Conservation (phyloP, 2,329 filamentous ascomycete genomes). For the Ophiostoma quercus region DNA sequence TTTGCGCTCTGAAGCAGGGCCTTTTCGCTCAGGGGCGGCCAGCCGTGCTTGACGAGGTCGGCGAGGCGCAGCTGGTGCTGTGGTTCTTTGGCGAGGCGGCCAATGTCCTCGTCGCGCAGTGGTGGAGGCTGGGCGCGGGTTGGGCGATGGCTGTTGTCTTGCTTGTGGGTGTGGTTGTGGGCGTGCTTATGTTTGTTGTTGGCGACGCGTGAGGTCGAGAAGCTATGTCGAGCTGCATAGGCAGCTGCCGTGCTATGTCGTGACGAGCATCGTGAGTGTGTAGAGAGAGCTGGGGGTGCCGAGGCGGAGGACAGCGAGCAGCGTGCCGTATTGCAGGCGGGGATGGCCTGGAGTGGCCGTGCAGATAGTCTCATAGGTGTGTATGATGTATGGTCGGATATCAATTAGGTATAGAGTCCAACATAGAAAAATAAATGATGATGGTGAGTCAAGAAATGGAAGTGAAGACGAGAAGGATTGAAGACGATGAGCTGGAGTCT, state of each 20-base stretch:
- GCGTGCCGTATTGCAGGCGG: conserved; percentile 27
- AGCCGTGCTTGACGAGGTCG: conserved; percentile 80
- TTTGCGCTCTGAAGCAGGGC: conserved; percentile 87
- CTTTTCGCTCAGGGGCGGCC: conserved; percentile 73
- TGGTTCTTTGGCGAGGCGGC: conserved; percentile 68
- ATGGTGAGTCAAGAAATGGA: too few species aligned
- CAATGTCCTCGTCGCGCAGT: conserved; percentile 66
- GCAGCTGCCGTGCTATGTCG: background rate
- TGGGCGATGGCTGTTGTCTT: background rate
- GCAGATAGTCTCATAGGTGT: conserved; percentile 38
- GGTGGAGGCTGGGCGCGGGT: conserved; percentile 12
- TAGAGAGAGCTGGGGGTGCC: background rate
- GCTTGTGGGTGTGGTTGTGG: background rate
- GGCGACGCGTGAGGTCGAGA: background rate
- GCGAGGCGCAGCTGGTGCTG: conserved; percentile 78
- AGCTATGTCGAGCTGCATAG: background rate
- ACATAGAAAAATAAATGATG: too few species aligned
- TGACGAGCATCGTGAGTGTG: background rate
- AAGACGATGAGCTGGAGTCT: background rate
- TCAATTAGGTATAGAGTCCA: too few species aligned
- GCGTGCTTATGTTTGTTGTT: background rate
- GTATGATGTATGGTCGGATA: too few species aligned
- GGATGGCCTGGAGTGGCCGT: conserved; percentile 39
- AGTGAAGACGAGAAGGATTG: background rate
- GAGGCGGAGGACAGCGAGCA: background rate